Conservation (phyloP, 441 rosid species). For the Lepidium campestre region DNA sequence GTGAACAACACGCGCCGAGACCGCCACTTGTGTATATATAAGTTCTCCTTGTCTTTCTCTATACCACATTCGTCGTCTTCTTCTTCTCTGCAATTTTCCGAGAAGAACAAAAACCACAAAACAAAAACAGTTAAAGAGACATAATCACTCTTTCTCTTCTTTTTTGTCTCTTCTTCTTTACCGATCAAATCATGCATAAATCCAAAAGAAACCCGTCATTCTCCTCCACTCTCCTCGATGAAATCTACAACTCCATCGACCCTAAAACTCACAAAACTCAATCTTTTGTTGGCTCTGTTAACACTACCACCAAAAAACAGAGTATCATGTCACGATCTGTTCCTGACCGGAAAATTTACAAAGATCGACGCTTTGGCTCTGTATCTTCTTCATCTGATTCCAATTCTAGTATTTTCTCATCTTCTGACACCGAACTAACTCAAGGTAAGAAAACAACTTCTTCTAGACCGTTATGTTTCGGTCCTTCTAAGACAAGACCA, state of each 20-base stretch:
- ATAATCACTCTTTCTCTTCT: slow-evolving; percentile 10
- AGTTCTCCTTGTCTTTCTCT: not conserved
- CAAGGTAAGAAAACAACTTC: slow-evolving; percentile 32
- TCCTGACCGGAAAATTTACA: slow-evolving; percentile 31
- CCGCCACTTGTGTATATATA: slow-evolving; percentile 3
- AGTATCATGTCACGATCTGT: slow-evolving; percentile 26
- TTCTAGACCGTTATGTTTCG: slow-evolving; percentile 34
- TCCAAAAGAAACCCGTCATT: slow-evolving; percentile 65
- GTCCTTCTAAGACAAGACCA: slow-evolving; percentile 49
- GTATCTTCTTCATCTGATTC: slow-evolving; percentile 67
- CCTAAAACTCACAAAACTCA: slow-evolving; percentile 34
- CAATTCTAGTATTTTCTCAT: slow-evolving; percentile 62
- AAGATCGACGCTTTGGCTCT: slow-evolving; percentile 47
- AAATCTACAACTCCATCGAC: slow-evolving; percentile 80
- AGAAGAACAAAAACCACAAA: not conserved
- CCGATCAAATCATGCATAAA: slow-evolving; percentile 24
- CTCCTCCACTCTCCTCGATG: slow-evolving; percentile 80
- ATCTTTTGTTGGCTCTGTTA: slow-evolving; percentile 37
- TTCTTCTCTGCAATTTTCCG: not conserved
- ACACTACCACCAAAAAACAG: slow-evolving; percentile 40
- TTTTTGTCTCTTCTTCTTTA: slow-evolving; percentile 27
- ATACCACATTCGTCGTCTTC: slow-evolving; percentile 20
- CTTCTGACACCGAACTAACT: slow-evolving; percentile 64
- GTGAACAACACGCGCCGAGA: slow-evolving; percentile 29
- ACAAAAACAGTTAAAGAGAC: slow-evolving; percentile 1